Evolutionary conservation across 192 early-diverging fungal species (phyloP).

Genomic region (Backusella circina): DNA sequence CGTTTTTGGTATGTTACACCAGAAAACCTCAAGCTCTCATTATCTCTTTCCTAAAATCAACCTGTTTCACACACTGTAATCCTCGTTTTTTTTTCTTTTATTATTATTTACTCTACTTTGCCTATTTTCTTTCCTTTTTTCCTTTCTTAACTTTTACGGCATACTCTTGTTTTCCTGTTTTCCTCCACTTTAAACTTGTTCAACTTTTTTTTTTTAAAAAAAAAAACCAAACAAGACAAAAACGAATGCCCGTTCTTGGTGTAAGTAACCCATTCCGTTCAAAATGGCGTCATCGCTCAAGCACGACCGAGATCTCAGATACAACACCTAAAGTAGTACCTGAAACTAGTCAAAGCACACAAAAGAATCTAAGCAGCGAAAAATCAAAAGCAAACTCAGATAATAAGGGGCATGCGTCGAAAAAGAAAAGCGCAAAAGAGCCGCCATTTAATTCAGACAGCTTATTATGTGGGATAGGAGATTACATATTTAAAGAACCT

Average conservation of each 20-base stretch:
- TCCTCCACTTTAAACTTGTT: background rate
- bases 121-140: background rate
- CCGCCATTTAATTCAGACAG: constrained; percentile 34
- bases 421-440: background rate
- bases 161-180: background rate
- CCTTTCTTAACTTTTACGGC: background rate
- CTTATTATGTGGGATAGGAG: constrained; percentile 47
- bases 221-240: background rate
- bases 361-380: background rate
- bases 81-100: background rate
- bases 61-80: constrained; percentile 3
- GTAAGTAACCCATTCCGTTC: constrained; percentile 8
- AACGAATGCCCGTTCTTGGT: background rate
- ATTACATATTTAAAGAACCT: constrained; percentile 72
- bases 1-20: background rate
- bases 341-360: background rate
- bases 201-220: background rate
- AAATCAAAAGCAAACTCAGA: background rate
- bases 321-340: background rate
- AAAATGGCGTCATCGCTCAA: constrained; percentile 9
- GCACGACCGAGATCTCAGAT: background rate
- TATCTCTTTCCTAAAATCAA: constrained; percentile 1
- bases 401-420: background rate
- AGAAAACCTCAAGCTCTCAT: background rate
- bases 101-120: background rate